A percentile compares a stretch with the other conserved stretches of the same genome.
Conservation (phyloP, 768 basidiomycete species). For the Gloeostereum incarnatum region DNA sequence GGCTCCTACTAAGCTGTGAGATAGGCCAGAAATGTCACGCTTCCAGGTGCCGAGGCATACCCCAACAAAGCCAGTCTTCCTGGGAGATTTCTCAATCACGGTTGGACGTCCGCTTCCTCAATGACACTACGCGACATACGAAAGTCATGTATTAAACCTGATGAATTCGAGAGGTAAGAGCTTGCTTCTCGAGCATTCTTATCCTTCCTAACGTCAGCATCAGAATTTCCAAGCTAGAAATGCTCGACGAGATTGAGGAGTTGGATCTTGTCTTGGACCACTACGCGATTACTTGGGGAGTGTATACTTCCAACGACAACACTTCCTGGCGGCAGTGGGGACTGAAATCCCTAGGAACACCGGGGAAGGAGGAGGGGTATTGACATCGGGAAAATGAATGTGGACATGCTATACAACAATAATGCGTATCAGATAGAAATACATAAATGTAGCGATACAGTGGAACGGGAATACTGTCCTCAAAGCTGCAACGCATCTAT, state of each 20-base stretch:
- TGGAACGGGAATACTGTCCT: neutral
- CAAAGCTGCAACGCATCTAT: conserved; percentile 14
- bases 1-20: neutral
- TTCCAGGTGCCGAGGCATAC: conserved; percentile 69
- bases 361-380: neutral
- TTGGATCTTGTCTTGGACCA: conserved; percentile 83
- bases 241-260: conserved; percentile 93
- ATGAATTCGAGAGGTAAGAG: conserved; percentile 52
- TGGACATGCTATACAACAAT: neutral
- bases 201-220: neutral
- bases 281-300: conserved; percentile 81
- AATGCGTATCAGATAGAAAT: neutral
- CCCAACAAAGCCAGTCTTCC: conserved; percentile 26
- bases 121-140: conserved; percentile 67
- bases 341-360: conserved; percentile 11
- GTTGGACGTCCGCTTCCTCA: conserved; percentile 46
- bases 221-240: conserved; percentile 75
- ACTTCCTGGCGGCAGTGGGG: conserved; percentile 26
- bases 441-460: neutral
- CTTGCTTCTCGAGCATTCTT: neutral
- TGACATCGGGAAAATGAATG: neutral
- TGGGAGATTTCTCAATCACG: conserved; percentile 46
- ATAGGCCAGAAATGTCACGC: conserved; percentile 60
- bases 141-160: conserved; percentile 28
- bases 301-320: conserved; percentile 12